Evolutionary conservation across 1,284 basidiomycete genomes (phyloP), one percentile per base, ranked within the genome.

Genomic region (Salmacisia buchloeana): DNA sequence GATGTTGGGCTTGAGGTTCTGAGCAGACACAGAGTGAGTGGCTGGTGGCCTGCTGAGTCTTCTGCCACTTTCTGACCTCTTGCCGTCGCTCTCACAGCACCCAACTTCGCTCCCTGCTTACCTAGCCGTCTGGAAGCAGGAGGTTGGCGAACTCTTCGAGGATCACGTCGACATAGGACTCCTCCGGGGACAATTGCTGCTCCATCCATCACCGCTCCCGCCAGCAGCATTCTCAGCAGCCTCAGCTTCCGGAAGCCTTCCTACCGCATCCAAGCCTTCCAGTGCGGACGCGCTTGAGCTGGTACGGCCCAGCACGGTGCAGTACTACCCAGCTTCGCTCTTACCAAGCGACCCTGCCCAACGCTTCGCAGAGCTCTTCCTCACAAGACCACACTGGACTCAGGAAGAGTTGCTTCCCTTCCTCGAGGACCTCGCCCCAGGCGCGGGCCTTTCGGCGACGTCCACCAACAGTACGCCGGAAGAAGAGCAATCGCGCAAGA

Each of bases 351-450:
- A 75, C 2, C 73, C 78, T 25, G 72, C 74, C 1, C 65, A 69
- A 13, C 69, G 79, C 9, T 79, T 80, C 59, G 72, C 75, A 54
- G 70, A 76, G 38, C 69, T 80, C 2, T 80, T 80, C 62, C 54
- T 68, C 10, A 64, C 74, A 21, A 65, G 76, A 6, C 38, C 73
- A 2, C 59, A 66, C 25, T 80, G 79, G 79, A 61, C 69, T 35
- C 69, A 71, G 1, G 67, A 73, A 13, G 78, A 80, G 36, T 69
- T 80, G 12, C 46, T 67, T 10, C 79, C 79, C 87, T 78, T 76
- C 31, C 59, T 78, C 36, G 54, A 69, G 12, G 68, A 70, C 23
- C 61, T 77, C 10, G 67, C 70, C 18, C 49, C 49, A n/a, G n/a
- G n/a, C n/a, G n/a, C n/a, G 12, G 49, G 49, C n/a, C 41, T 21